phyloP scores from a whole-genome alignment of 2,329 filamentous ascomycete species.

The Lachnellula occidentalis region DNA sequence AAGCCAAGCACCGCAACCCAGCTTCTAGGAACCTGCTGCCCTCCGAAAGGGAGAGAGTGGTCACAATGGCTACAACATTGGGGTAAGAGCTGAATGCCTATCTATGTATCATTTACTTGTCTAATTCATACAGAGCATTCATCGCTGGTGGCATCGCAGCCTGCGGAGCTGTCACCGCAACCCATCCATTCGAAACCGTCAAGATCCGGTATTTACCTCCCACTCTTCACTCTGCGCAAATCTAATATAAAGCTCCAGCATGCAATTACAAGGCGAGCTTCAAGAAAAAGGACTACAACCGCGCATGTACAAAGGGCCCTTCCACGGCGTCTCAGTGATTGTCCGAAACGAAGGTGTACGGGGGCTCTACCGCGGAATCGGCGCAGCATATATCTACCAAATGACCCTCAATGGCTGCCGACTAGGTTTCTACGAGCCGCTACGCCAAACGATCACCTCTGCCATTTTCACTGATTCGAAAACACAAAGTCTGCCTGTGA shows the following conservation, averaged over 20 bases:
- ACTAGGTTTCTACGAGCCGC: constrained; percentile 93
- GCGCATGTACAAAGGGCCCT: constrained; percentile 82
- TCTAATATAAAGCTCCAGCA: constrained; percentile 43
- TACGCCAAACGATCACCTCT: constrained; percentile 66
- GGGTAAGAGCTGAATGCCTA: constrained; percentile 34
- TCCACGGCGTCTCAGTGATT: constrained; percentile 89
- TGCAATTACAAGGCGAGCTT: constrained; percentile 95
- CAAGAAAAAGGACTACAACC: constrained; percentile 80
- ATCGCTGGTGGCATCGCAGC: constrained; percentile 94
- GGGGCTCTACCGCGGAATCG: constrained; percentile 83
- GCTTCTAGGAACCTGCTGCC: constrained; percentile 9
- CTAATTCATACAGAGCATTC: constrained; percentile 58
- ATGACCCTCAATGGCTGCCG: constrained; percentile 94
- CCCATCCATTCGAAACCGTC: constrained; percentile 96
- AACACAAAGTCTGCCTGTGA: constrained; percentile 82
- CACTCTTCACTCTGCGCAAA: constrained; percentile 9
- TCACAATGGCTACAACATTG: constrained; percentile 48
- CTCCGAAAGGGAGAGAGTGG: constrained; percentile 16
- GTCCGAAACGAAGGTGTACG: constrained; percentile 80
- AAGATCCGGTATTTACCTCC: constrained; percentile 70
- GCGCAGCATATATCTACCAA: constrained; percentile 93
- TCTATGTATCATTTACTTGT: constrained; percentile 7
- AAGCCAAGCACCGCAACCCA: constrained; percentile 15
- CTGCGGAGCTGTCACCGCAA: constrained; percentile 94
- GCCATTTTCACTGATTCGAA: constrained; percentile 65